Conservation (phyloP, 1,284 basidiomycete species). For the Gomphus bonarii region DNA sequence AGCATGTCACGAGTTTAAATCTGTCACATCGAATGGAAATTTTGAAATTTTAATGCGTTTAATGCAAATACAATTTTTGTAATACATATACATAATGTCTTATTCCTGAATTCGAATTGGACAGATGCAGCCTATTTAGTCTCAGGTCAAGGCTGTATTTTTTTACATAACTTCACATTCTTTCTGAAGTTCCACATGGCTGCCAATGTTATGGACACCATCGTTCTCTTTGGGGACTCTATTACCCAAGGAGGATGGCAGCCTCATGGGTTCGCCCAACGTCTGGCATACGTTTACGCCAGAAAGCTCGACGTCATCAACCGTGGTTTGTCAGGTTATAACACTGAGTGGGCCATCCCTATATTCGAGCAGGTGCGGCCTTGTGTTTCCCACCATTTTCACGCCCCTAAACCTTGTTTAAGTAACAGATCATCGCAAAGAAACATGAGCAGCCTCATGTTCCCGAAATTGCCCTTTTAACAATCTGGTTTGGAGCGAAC, state of each 20-base stretch:
- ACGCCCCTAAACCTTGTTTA: not conserved
- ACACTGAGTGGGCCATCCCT: slow-evolving; percentile 73
- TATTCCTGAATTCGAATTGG: no score
- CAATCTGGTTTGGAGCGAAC: slow-evolving; percentile 87
- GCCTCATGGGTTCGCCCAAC: slow-evolving; percentile 47
- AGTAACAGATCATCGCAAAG: slow-evolving; percentile 42
- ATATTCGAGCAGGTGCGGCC: slow-evolving; percentile 60
- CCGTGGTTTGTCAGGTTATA: slow-evolving; percentile 74
- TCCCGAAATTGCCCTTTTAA: slow-evolving; percentile 61
- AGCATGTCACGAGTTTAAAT: no score
- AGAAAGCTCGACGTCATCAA: slow-evolving; percentile 78
- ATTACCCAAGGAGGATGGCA: slow-evolving; percentile 60
- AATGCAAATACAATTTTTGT: no score
- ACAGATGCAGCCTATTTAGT: no score
- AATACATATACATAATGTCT: no score
- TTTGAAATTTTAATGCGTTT: no score
- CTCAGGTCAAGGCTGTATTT: no score
- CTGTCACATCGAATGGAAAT: no score
- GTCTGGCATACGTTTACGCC: slow-evolving; percentile 65
- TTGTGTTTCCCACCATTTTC: not conserved
- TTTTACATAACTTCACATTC: no score
- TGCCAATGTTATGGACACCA: slow-evolving; percentile 44
- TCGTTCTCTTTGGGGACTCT: slow-evolving; percentile 72
- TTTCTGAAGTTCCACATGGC: slow-evolving; percentile 36
- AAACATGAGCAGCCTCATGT: slow-evolving; percentile 35